phyloP scores from a whole-genome alignment of 768 basidiomycete species.

The Tephrocybe rancida region DNA sequence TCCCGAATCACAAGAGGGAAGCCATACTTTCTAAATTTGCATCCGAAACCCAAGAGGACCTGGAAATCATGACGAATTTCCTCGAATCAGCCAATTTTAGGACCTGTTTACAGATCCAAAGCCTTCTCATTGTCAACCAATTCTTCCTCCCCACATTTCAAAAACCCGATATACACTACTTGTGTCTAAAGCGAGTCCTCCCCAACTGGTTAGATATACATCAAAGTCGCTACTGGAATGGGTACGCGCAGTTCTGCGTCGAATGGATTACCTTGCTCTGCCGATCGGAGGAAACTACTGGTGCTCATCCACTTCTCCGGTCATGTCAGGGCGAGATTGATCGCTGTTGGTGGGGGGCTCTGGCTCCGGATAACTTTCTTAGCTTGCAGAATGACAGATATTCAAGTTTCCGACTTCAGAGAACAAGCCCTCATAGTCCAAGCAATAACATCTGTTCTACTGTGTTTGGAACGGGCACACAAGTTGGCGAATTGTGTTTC shows the following conservation, averaged over 20 bases:
- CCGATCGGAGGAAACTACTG: background rate
- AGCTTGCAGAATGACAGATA: background rate
- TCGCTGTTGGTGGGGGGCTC: constrained; percentile 3
- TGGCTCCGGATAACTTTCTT: background rate
- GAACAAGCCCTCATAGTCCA: background rate
- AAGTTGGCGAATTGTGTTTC: background rate
- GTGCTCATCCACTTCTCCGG: background rate
- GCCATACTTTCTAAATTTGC: background rate
- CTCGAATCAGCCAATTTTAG: background rate
- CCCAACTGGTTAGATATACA: background rate
- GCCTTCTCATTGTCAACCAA: background rate
- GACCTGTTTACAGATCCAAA: constrained; percentile 1
- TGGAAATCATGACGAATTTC: background rate
- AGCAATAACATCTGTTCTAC: background rate
- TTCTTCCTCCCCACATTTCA: background rate
- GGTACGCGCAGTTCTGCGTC: background rate
- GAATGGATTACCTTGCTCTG: constrained; percentile 1
- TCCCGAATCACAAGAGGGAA: background rate
- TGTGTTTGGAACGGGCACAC: background rate
- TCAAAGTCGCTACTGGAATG: background rate
- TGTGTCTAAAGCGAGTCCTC: background rate
- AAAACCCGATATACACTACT: background rate
- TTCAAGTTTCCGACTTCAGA: background rate
- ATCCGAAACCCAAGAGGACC: background rate
- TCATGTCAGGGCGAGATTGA: background rate